phyloP scores from a whole-genome alignment of 2,329 filamentous ascomycete genomes.

The Aspergillus hiratsukae region DNA sequence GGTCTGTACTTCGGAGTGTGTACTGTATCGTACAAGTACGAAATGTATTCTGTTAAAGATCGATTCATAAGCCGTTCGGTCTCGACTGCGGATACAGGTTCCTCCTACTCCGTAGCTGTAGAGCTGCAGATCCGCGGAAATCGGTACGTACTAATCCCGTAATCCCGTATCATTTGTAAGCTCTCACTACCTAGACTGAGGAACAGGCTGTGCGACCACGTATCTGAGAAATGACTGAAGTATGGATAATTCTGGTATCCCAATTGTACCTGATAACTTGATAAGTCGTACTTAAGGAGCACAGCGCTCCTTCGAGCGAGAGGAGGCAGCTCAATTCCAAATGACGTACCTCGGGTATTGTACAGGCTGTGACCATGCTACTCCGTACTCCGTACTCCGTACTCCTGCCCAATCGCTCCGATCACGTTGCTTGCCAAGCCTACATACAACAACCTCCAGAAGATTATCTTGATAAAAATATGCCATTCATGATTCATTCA shows the following conservation, averaged over 20 bases:
- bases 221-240: neutral
- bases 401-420: too few species aligned
- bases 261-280: too few species aligned
- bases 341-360: neutral
- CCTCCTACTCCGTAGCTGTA: neutral
- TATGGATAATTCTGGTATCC: neutral
- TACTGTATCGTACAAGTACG: neutral
- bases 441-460: neutral
- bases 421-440: neutral
- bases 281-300: too few species aligned
- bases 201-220: neutral
- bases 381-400: too few species aligned
- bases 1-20: neutral
- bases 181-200: neutral
- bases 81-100: neutral
- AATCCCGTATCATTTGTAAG: neutral
- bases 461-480: neutral
- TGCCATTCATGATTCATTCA: constrained; percentile 19
- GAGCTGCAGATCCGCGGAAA: neutral
- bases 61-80: neutral
- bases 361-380: neutral
- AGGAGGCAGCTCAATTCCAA: neutral
- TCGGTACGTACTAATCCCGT: neutral
- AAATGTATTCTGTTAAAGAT: neutral
- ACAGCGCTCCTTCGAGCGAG: neutral